A percentile compares a stretch with the other conserved stretches of the same genome.
phyloP scores from a whole-genome alignment of 805 yeast genomes.

The Hanseniaspora mollemarum region DNA sequence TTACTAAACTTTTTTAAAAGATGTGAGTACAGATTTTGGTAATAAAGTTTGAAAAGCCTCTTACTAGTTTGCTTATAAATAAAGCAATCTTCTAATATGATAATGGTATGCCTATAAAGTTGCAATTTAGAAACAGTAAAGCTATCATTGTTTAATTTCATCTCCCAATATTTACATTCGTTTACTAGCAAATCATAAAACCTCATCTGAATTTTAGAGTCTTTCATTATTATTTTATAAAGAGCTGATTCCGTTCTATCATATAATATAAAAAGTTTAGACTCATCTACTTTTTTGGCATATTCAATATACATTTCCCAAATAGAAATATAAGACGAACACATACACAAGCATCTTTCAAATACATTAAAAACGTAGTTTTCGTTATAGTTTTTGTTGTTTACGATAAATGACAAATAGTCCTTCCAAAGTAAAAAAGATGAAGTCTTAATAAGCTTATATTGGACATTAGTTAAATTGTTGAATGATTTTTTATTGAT shows the following conservation, averaged over 20 bases:
- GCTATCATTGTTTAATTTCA: not conserved
- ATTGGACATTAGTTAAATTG: not conserved
- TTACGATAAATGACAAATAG: not conserved
- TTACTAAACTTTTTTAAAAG: not conserved
- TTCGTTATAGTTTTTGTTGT: not conserved
- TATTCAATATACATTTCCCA: slow-evolving; percentile 8
- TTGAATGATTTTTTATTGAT: slow-evolving; percentile 2
- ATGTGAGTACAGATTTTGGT: not conserved
- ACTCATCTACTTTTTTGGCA: not conserved
- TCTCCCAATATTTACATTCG: not conserved
- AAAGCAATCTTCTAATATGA: not conserved
- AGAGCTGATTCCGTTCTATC: not conserved
- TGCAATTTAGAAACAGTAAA: not conserved
- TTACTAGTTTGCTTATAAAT: not conserved
- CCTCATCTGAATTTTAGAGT: not conserved
- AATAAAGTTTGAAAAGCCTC: not conserved
- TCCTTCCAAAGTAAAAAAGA: slow-evolving; percentile 1
- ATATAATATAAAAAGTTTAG: not conserved
- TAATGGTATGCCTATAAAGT: not conserved
- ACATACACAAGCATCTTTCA: slow-evolving; percentile 9
- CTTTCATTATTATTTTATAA: not conserved
- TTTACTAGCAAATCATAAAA: not conserved
- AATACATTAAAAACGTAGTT: not conserved
- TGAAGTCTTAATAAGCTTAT: slow-evolving; percentile 1
- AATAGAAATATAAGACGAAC: slow-evolving; percentile 2